These are phyloP conservation scores for Tricholoma terreum DNA, from an alignment of 768 basidiomycete species.

Conservation along the genomic window DNA sequence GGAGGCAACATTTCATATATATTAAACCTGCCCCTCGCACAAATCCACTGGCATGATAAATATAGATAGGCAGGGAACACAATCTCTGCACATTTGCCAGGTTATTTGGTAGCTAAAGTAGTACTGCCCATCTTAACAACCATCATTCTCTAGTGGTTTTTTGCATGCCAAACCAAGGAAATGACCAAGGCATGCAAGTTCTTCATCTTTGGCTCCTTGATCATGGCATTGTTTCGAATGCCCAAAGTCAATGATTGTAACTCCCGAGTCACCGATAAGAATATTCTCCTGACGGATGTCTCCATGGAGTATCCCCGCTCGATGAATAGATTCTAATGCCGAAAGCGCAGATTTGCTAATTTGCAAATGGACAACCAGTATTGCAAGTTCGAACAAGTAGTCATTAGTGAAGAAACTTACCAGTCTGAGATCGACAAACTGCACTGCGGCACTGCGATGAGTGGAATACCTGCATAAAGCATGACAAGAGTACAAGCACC, in stretches of 20 bases:
- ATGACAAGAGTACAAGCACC: too few relatives aligned
- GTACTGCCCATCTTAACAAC: slow-evolving; percentile 1
- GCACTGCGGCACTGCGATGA: background rate
- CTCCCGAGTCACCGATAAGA: slow-evolving; percentile 12
- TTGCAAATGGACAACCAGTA: slow-evolving; percentile 8
- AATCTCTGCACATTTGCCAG: too few relatives aligned
- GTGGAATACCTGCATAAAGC: too few relatives aligned
- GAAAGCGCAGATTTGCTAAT: slow-evolving; percentile 12
- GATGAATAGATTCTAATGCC: slow-evolving; percentile 14
- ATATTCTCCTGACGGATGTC: slow-evolving; percentile 16
- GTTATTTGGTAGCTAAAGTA: background rate
- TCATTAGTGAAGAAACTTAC: slow-evolving; percentile 11
- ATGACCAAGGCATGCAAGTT: slow-evolving; percentile 8
- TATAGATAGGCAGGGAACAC: too few relatives aligned
- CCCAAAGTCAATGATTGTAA: slow-evolving; percentile 16
- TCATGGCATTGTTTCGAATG: slow-evolving; percentile 13
- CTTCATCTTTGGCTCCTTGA: slow-evolving; percentile 8
- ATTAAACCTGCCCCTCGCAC: too few relatives aligned
- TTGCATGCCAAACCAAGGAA: slow-evolving; percentile 5
- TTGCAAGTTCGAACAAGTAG: slow-evolving; percentile 8
- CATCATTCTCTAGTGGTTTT: slow-evolving; percentile 5
- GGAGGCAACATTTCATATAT: too few relatives aligned
- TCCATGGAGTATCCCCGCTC: slow-evolving; percentile 17
- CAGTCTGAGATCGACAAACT: slow-evolving; percentile 10
- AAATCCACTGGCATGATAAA: background rate